Evolutionary conservation across 176 grass and related monocot species (phyloP).

Genomic region (Paspalum vaginatum): DNA sequence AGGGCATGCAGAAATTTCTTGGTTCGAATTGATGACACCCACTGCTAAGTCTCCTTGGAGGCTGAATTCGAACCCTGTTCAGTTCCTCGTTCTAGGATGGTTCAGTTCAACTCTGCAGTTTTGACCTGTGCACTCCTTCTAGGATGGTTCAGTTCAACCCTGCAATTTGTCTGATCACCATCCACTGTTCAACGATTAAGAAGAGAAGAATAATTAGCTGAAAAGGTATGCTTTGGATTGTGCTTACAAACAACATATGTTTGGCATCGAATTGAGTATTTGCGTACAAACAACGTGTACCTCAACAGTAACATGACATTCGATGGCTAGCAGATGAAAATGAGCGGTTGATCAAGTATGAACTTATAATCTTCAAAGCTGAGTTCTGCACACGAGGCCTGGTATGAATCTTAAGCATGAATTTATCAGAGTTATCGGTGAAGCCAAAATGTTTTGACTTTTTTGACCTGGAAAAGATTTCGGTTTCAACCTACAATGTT

Average conservation of each 20-base stretch:
- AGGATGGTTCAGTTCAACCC: conserved; percentile 19
- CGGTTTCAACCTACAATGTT: conserved; percentile 7
- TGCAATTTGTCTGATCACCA: not conserved
- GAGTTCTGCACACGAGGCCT: not conserved
- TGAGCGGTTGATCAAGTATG: not conserved
- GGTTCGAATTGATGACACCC: not conserved
- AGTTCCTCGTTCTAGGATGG: conserved; percentile 18
- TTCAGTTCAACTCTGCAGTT: conserved; percentile 15
- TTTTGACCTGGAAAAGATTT: not conserved
- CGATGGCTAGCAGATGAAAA: conserved; percentile 1
- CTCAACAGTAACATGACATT: not conserved
- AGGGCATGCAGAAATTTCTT: not conserved
- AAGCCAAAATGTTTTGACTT: conserved; percentile 1
- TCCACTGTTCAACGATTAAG: not conserved
- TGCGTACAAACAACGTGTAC: not conserved
- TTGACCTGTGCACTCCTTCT: conserved; percentile 34
- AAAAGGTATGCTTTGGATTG: not conserved
- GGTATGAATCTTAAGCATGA: not conserved
- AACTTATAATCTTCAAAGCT: not conserved
- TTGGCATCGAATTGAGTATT: not conserved
- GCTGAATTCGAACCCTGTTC: not conserved
- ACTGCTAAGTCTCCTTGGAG: not conserved
- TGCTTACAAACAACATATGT: not conserved
- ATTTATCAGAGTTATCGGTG: not conserved
- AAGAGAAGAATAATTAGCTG: not conserved